Evolutionary conservation across 495 filamentous ascomycete genomes (phyloP), one percentile per base, ranked within the genome.

Genomic region (Penicillium turbatum): DNA sequence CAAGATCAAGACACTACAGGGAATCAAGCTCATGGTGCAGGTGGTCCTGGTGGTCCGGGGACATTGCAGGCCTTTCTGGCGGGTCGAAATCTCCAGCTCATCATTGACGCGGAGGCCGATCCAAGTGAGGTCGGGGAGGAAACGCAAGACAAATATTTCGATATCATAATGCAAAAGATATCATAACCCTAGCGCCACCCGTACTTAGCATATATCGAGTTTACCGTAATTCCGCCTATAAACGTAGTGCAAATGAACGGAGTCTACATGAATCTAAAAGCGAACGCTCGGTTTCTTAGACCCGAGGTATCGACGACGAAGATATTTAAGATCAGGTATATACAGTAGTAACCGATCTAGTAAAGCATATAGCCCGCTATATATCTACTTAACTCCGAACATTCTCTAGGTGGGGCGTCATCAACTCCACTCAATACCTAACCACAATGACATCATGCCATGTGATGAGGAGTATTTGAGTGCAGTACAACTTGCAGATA

Each of bases 111-210:
- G 12, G 64, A 69, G n/a, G 37, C 30, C 6, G 61, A 66, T 24
- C 69, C 69, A 0, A 44, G n/a, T 17, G 16, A 39, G 7, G n/a
- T 17, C 1, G 17, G 48, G 1, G 5, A 37, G 5, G 43, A 59
- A 1, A 34, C 36, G 9, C 38, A 32, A 29, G 54, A 70, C 38
- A 72, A 73, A 35, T 76, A 78, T 48, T 83, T 72, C 55, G 82
- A 85, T 48, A 72, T 84, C 19, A 85, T 67, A 54, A 88, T 83
- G 35, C 77, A 69, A 57, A 85, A 86, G 17, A 74, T 70, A 27
- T 82, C 84, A 57, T 80, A 86, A 13, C 73, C 79, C 86, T 84
- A 88, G 31, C 82, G 75, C 75, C 78, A 88, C 7, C 75, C 74
- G 10, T 73, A 64, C 6, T 75, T 73, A 3, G 73, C 63, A 46